Percentiles rank a stretch among this genome's conserved stretches.
Evolutionary conservation across 2,329 filamentous ascomycete genomes (phyloP).

Genomic region (Cytospora leucostoma): DNA sequence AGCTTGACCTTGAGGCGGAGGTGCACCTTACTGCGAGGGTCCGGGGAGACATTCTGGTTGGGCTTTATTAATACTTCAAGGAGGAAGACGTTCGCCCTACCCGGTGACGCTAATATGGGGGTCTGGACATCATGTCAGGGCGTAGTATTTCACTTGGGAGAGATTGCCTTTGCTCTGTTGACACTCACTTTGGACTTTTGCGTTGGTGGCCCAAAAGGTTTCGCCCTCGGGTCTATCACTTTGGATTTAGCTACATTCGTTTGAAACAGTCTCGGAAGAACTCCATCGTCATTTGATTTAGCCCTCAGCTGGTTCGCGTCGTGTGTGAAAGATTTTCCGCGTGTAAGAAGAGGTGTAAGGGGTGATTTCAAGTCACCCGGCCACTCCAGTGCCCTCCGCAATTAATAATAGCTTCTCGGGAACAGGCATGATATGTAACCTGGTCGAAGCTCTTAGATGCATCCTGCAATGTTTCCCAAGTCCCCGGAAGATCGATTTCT

Average conservation of each 20-base stretch:
- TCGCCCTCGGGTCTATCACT: slow-evolving; percentile 19
- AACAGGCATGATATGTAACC: neutral
- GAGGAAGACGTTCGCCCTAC: slow-evolving; percentile 1
- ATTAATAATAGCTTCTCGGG: neutral
- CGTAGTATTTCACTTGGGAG: slow-evolving; percentile 10
- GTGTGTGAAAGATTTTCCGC: neutral
- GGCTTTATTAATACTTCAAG: slow-evolving; percentile 48
- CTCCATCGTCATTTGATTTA: neutral
- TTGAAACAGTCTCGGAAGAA: neutral
- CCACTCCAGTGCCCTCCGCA: no score
- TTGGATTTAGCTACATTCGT: slow-evolving; percentile 23
- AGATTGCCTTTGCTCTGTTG: slow-evolving; percentile 22
- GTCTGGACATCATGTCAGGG: slow-evolving; percentile 21
- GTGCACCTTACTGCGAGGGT: slow-evolving; percentile 62
- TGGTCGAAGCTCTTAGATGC: neutral
- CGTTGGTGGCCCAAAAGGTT: slow-evolving; percentile 16
- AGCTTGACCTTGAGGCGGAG: slow-evolving; percentile 64
- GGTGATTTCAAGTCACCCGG: neutral
- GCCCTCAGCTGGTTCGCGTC: neutral
- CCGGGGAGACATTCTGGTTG: slow-evolving; percentile 62
- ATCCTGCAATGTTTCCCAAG: neutral
- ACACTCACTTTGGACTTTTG: slow-evolving; percentile 23
- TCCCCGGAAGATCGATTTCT: neutral
- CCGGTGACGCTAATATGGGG: slow-evolving; percentile 9
- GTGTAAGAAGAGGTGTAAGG: neutral